phyloP scores from a whole-genome alignment of 495 filamentous ascomycete genomes.

The Echria macrotheca region DNA sequence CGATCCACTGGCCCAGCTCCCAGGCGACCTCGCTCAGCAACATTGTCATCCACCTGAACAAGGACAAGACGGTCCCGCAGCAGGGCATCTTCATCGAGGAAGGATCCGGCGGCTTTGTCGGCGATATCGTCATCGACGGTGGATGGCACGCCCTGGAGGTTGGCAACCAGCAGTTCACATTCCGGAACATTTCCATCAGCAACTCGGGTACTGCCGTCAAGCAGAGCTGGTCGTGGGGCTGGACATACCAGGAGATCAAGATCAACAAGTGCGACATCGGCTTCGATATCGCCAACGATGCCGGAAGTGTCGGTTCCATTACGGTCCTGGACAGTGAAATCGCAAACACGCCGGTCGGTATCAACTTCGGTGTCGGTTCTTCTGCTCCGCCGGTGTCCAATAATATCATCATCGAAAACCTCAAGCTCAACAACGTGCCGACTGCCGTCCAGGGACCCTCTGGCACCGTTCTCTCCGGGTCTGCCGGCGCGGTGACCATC shows the following conservation, averaged over 20 bases:
- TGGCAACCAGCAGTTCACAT: slow-evolving; percentile 80
- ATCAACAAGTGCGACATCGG: slow-evolving; percentile 61
- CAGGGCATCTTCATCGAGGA: slow-evolving; percentile 70
- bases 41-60: slow-evolving; percentile 61
- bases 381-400: slow-evolving; percentile 42
- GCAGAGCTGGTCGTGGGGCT: slow-evolving; percentile 48
- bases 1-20: slow-evolving; percentile 74
- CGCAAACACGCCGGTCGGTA: slow-evolving; percentile 55
- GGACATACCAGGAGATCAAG: slow-evolving; percentile 63
- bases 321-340: slow-evolving; percentile 74
- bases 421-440: slow-evolving; percentile 50
- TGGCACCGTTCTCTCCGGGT: slow-evolving; percentile 51
- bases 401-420: slow-evolving; percentile 59
- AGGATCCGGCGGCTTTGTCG: slow-evolving; percentile 68
- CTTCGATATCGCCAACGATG: slow-evolving; percentile 52
- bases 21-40: slow-evolving; percentile 73
- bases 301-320: slow-evolving; percentile 57
- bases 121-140: slow-evolving; percentile 68
- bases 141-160: slow-evolving; percentile 57
- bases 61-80: slow-evolving; percentile 54
- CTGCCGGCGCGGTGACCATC: slow-evolving; percentile 46
- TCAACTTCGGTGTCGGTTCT: slow-evolving; percentile 43
- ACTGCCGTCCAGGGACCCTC: slow-evolving; percentile 49
- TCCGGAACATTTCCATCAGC: slow-evolving; percentile 62
- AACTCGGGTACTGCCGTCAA: slow-evolving; percentile 50